Base-by-base conservation (phyloP, 805 yeast genomes). In the Pichia heedii region DNA sequence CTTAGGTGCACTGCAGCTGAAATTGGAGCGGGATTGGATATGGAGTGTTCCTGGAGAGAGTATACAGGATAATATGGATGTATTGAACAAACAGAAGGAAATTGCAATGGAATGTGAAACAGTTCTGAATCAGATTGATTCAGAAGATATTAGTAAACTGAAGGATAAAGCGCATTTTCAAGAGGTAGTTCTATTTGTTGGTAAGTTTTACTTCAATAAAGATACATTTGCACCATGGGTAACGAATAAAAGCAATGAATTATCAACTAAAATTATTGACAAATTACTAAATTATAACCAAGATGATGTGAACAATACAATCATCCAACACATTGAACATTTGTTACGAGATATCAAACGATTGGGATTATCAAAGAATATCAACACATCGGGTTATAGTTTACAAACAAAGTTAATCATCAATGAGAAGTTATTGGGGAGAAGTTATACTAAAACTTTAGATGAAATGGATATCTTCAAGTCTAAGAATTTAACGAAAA, bases 391-490 rank as follows among this genome's bases (percentile, higher is more conserved):
- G 7, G 51, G 49, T 9, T 30, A 44, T 16, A 42, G 29, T 22
- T 15, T 26, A 9, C 30, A 33, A 3, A 35, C 42, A 8, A 40
- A 37, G 13, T 7, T 49, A 12, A 44, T 42, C 9, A 40, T 49
- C n/a, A 24, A 37, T 20, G 50, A 42, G 5, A 49, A 49, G 22
- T 22, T 49, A 15, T 22, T 45, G 15, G 52, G 52, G 9, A 33
- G 22, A 18, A 41, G 32, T 5, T 46, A 34, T 35, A 49, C 58
- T 1, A 37, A 33, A 8, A 42, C 43, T 1, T 19, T 55, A 12
- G 54, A 49, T 37, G 37, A 46, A 19, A 26, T 44, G 21, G 60
- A 56, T 20, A 16, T 21, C n/a, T 58, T 59, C 43, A 55, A 48
- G 22, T 16, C 21, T 2, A 16, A 43, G 5, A 40, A 53, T 39